Evolutionary conservation across 192 early-diverging fungal genomes (phyloP).

Genomic region (Coemansia sp.): DNA sequence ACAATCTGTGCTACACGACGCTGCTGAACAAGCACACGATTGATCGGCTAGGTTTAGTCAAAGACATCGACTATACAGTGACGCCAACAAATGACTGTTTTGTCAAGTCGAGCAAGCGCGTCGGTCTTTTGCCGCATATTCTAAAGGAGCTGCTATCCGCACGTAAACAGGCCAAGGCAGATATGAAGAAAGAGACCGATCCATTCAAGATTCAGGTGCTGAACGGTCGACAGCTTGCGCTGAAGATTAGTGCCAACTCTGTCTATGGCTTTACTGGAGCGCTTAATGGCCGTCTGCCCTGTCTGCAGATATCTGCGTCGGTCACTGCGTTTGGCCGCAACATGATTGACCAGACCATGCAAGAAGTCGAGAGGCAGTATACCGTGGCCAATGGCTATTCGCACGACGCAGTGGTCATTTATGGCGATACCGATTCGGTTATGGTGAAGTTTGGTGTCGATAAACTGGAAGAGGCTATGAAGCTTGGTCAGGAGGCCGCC

Average conservation of each 20-base stretch:
- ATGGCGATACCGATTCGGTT: constrained; percentile 98
- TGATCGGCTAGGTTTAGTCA: constrained; percentile 63
- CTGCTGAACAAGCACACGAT: constrained; percentile 62
- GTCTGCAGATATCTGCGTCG: constrained; percentile 89
- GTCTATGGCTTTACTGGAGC: constrained; percentile 98
- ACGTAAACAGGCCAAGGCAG: constrained; percentile 88
- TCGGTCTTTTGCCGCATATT: constrained; percentile 87
- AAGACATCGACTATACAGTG: constrained; percentile 79
- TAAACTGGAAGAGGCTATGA: constrained; percentile 81
- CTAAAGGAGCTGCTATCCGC: constrained; percentile 85
- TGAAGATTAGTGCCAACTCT: constrained; percentile 96
- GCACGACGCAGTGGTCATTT: constrained; percentile 88
- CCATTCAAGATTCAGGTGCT: constrained; percentile 92
- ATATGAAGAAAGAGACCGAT: constrained; percentile 95
- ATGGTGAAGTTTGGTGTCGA: constrained; percentile 97
- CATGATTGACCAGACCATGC: constrained; percentile 92
- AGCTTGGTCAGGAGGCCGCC: constrained; percentile 82
- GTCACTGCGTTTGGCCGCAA: constrained; percentile 92
- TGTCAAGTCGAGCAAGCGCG: constrained; percentile 68
- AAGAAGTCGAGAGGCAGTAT: constrained; percentile 79
- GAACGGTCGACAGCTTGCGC: constrained; percentile 93
- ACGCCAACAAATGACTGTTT: constrained; percentile 94
- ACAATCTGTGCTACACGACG: constrained; percentile 97
- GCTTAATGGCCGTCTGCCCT: constrained; percentile 86
- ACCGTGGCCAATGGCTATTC: constrained; percentile 84